phyloP scores from a whole-genome alignment of 352 stramenopile species.

The Pythium guiyangense region DNA sequence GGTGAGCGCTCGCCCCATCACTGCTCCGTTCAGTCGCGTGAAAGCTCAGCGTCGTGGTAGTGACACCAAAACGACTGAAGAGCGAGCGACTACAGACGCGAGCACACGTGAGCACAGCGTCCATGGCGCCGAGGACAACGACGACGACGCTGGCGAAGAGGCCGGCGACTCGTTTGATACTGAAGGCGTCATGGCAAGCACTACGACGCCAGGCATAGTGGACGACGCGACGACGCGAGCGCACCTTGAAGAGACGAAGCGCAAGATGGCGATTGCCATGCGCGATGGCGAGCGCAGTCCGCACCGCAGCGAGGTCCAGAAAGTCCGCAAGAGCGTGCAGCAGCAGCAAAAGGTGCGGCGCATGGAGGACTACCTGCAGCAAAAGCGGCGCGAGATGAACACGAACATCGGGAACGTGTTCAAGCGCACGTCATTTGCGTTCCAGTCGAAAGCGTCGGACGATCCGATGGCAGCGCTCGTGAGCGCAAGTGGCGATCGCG shows the following conservation, averaged over 20 bases:
- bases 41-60: background rate
- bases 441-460: conserved; percentile 19
- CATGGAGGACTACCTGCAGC: conserved; percentile 68
- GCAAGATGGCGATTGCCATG: conserved; percentile 46
- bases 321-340: conserved; percentile 22
- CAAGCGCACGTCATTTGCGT: conserved; percentile 51
- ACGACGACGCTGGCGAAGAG: background rate
- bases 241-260: conserved; percentile 43
- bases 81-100: background rate
- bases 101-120: background rate
- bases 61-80: too few relatives aligned
- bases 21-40: background rate
- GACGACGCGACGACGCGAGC: conserved; percentile 16
- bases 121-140: background rate
- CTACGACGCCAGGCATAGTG: conserved; percentile 3
- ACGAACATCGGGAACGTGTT: conserved; percentile 70
- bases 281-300: conserved; percentile 22
- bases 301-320: conserved; percentile 27
- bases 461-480: conserved; percentile 5
- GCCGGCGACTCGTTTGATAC: conserved; percentile 3
- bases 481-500: background rate
- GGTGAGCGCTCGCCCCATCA: conserved; percentile 2
- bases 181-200: background rate
- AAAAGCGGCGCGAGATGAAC: conserved; percentile 63
- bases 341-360: conserved; percentile 47